Evolutionary conservation across 2,329 filamentous ascomycete genomes (phyloP).

Genomic region (Moelleriella libera): DNA sequence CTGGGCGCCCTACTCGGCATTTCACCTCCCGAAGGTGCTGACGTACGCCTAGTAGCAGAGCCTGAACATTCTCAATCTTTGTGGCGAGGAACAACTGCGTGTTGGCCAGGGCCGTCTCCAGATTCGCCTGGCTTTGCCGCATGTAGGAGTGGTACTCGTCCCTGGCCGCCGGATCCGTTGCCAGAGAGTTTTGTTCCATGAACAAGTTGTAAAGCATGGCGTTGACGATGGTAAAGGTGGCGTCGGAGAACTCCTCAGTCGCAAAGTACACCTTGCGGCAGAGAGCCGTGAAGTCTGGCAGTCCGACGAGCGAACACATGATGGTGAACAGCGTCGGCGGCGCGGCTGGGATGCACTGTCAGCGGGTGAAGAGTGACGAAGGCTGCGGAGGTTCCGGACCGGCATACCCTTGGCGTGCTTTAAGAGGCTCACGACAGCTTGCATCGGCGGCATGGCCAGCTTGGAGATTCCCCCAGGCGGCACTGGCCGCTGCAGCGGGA

Average conservation of each 20-base stretch:
- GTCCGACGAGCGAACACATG: constrained; percentile 32
- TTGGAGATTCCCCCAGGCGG: constrained; percentile 32
- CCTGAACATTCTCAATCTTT: constrained; percentile 39
- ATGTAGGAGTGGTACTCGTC: constrained; percentile 23
- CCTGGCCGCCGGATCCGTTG: constrained; percentile 15
- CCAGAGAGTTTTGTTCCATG: constrained; percentile 27
- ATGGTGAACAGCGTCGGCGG: constrained; percentile 35
- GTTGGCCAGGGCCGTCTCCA: constrained; percentile 34
- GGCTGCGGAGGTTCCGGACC: no score
- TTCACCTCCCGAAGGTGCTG: no score
- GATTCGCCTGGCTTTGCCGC: constrained; percentile 29
- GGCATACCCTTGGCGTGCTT: constrained; percentile 30
- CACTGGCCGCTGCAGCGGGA: constrained; percentile 29
- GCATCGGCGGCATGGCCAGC: constrained; percentile 39
- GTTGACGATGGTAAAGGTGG: constrained; percentile 35
- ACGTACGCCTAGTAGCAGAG: constrained; percentile 42
- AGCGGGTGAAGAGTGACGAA: background rate
- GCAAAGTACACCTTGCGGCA: constrained; percentile 37
- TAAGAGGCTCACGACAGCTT: constrained; percentile 31
- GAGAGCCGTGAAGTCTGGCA: constrained; percentile 33
- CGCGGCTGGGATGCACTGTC: constrained; percentile 17
- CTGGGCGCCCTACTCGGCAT: background rate
- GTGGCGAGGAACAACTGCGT: constrained; percentile 43
- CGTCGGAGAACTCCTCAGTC: constrained; percentile 34
- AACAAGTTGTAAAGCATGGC: constrained; percentile 35